Conservation (phyloP, 1,139 yeast genomes). For the Yamadazyma atmosphaerica region DNA sequence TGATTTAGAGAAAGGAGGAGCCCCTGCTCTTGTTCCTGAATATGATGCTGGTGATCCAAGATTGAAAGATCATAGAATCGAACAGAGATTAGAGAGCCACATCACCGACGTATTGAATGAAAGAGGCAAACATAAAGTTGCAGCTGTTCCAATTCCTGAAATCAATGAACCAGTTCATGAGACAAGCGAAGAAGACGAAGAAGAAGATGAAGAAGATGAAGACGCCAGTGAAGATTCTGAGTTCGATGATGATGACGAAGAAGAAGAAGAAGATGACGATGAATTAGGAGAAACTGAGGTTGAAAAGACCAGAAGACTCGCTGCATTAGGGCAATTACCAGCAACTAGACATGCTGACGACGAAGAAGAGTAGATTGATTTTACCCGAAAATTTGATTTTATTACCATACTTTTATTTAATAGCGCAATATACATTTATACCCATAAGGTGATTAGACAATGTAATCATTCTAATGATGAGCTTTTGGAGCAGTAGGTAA, state of each 20-base stretch:
- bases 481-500: constrained; percentile 55
- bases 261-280: constrained; percentile 11
- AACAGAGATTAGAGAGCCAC: constrained; percentile 28
- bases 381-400: too few species aligned
- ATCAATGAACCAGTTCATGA: constrained; percentile 10
- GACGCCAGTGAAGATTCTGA: constrained; percentile 10
- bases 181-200: constrained; percentile 10
- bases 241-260: constrained; percentile 24
- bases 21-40: constrained; percentile 13
- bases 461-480: constrained; percentile 32
- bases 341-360: constrained; percentile 48
- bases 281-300: constrained; percentile 56
- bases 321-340: constrained; percentile 67
- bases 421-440: constrained; percentile 1
- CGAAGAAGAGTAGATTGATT: constrained; percentile 49
- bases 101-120: constrained; percentile 22
- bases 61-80: constrained; percentile 20
- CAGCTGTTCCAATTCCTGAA: constrained; percentile 14
- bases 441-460: too few species aligned
- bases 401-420: too few species aligned
- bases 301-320: constrained; percentile 74
- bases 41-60: constrained; percentile 23
- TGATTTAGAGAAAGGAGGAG: constrained; percentile 14
- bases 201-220: constrained; percentile 65
- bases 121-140: constrained; percentile 6